Evolutionary conservation across 345 rosid genomes (phyloP), one percentile per base, ranked within the genome.

Genomic region (Fremontodendron californicum): DNA sequence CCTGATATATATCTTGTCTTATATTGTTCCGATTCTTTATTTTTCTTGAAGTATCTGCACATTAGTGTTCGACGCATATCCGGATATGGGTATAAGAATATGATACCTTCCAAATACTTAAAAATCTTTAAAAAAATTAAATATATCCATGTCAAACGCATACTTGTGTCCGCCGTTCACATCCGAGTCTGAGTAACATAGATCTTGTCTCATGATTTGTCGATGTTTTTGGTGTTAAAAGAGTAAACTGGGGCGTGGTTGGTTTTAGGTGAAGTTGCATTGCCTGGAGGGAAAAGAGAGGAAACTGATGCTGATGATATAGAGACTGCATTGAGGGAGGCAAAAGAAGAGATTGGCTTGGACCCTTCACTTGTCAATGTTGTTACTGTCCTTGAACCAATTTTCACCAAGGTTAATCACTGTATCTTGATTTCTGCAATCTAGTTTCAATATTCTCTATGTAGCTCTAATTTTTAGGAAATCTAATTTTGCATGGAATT

Each of bases 231-330:
- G 37, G 25, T 8, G 48, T 31, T 31, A n/a, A 23, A 37, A 40
- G 25, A 29, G 54, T 68, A 51, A 40, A 48, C 1, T 23, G 11
- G 23, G 57, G 64, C 29, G 69, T 23, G 68, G 57, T 66, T 61
- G 57, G 33, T 43, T 71, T 79, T 81, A 90, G 90, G 94, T 39
- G 90, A 90, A 81, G 90, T 90, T 78, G 81, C 92, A 4, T 74
- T 90, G 83, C 92, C 92, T 6, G 94, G 94, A 72, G 92, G 94
- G 49, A 88, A 85, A 76, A 76, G 81, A 74, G 92, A 90, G 48
- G 82, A 84, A 9, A 77, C 80, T 27, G 94, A 90, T 77, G 77
- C 77, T 40, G 86, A 88, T 82, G 85, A 90, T 71, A 80, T 81
- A 49, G 89, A 77, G 15, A 90, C 89, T 2, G 92, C 94, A 0